A percentile compares a stretch with the other conserved stretches of the same genome.
Conservation (phyloP, 371 early-diverging fungal species). For the Rhizopus delemar region DNA sequence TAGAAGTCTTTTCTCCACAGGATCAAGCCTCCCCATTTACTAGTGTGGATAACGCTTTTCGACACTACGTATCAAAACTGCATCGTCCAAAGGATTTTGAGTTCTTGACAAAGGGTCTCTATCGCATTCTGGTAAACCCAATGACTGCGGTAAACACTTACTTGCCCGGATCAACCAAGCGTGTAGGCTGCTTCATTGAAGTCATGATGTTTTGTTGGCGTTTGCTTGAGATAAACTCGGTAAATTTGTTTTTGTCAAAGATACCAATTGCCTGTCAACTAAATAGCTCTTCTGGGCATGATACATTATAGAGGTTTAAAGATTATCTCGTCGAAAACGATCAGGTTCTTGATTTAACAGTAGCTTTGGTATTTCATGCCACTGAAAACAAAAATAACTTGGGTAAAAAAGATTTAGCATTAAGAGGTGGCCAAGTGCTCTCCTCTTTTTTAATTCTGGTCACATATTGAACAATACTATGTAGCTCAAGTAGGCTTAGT, state of each 20-base stretch:
- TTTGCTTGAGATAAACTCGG: slow-evolving; percentile 75
- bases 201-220: slow-evolving; percentile 86
- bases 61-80: slow-evolving; percentile 73
- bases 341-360: slow-evolving; percentile 63
- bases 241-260: slow-evolving; percentile 22
- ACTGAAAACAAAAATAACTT: slow-evolving; percentile 63
- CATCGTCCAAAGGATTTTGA: slow-evolving; percentile 80
- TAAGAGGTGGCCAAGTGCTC: not conserved
- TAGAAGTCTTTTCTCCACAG: slow-evolving; percentile 20
- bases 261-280: not conserved
- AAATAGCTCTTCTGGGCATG: not conserved
- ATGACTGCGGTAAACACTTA: slow-evolving; percentile 78
- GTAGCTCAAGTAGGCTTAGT: slow-evolving; percentile 74
- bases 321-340: slow-evolving; percentile 72
- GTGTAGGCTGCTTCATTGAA: slow-evolving; percentile 68
- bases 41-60: slow-evolving; percentile 59
- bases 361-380: slow-evolving; percentile 65
- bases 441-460: not conserved
- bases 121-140: slow-evolving; percentile 77
- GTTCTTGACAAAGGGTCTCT: slow-evolving; percentile 71
- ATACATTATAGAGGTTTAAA: slow-evolving; percentile 58
- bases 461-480: slow-evolving; percentile 7
- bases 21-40: not conserved
- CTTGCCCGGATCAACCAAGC: slow-evolving; percentile 78
- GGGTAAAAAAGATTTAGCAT: slow-evolving; percentile 41